Evolutionary conservation across 1,284 basidiomycete species (phyloP), one percentile per base, ranked within the genome.

Genomic region (Ceratobasidium theobromae): DNA sequence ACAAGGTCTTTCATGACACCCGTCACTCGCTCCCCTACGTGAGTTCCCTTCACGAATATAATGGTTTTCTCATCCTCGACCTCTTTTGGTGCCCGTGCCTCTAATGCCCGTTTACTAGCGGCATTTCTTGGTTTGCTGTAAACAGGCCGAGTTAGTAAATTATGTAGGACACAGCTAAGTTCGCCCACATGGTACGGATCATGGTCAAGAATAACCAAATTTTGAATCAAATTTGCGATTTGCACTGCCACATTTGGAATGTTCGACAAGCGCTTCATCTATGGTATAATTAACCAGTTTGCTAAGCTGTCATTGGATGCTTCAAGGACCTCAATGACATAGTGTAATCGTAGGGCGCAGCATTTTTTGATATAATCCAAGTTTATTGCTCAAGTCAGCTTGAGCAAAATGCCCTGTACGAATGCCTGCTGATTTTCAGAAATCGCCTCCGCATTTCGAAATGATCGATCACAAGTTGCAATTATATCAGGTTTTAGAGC

Each of bases 81-180:
- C 72, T 94, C 86, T 74, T 95, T 94, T 1, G 96, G 85, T 74
- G 91, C 90, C 32, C 95, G 84, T 52, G 90, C 90, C 52, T 93
- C 91, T 71, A 97, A 75, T 0, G 86, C 96, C 69, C 97, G 85
- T 79, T 99, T 99, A n/a, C 93, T 91, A 43, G 96, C 87, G 0
- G 97, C 96, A 82, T 97, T 98, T 80, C 92, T 94, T 32, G 96
- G 94, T 82, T 98, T 98, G 77, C 93, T 94, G 67, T 27, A 25
- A 14, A 46, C 12, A 33, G 16, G 30, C 2, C 8, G 3, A 32
- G 25, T 14, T 52, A 33, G 28, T 28, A 21, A 30, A 16, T 38
- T 9, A 5, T 28, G 25, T 14, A 6, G n/a, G 8, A 43, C 5
- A 28, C 11, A 21, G 11, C 14, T 14, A 4, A 21, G 9, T 18